Conservation (phyloP, 768 basidiomycete genomes). For the Russula sp. region DNA sequence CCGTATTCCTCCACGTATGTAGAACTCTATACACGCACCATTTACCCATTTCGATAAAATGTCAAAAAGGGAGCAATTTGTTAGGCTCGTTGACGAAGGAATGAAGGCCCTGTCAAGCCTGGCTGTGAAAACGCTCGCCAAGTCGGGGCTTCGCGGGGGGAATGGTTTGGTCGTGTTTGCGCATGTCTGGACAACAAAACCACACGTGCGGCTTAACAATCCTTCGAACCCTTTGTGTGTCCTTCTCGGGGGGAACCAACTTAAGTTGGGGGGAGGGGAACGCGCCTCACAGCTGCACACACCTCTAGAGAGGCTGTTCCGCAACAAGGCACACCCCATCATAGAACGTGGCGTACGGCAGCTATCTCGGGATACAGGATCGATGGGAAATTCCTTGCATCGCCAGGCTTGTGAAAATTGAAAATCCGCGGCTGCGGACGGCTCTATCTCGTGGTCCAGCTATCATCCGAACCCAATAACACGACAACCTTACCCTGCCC, state of each 20-base stretch:
- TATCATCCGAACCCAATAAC: not conserved
- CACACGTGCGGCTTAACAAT: not conserved
- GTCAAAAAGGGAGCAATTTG: not conserved
- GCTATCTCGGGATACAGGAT: not conserved
- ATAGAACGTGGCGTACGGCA: not conserved
- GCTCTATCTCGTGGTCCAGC: not conserved
- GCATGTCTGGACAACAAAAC: not conserved
- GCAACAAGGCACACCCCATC: not conserved
- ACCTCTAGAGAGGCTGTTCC: not conserved
- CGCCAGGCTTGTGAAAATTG: not conserved
- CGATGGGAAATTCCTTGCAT: not conserved
- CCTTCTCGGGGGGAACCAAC: too few relatives aligned
- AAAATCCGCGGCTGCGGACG: not conserved
- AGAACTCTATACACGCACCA: conserved; percentile 38
- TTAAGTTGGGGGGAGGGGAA: not conserved
- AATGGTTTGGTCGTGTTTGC: conserved; percentile 9
- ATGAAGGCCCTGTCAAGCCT: not conserved
- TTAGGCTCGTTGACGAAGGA: not conserved
- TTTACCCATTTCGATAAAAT: conserved; percentile 50
- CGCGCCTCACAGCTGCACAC: not conserved
- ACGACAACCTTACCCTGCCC: not conserved
- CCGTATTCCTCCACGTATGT: conserved; percentile 16
- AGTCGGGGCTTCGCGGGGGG: not conserved
- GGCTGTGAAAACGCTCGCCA: not conserved
- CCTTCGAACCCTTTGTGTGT: too few relatives aligned